Conservation (phyloP, 1,139 yeast genomes). For the Scheffersomyces quercinus region DNA sequence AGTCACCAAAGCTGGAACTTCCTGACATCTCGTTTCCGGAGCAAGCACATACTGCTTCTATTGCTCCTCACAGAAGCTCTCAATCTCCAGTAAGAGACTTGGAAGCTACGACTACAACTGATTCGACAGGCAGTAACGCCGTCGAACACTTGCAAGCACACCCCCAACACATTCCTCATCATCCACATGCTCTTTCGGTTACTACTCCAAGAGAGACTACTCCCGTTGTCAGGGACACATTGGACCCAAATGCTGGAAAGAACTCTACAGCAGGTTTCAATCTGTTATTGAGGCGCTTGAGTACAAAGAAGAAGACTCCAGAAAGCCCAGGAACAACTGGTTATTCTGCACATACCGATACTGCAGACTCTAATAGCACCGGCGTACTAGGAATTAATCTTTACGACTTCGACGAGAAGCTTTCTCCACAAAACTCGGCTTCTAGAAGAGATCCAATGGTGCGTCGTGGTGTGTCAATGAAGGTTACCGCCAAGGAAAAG, state of each 20-base stretch:
- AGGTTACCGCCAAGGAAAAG: slow-evolving; percentile 59
- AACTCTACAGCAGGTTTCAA: slow-evolving; percentile 29
- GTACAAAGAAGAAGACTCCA: slow-evolving; percentile 28
- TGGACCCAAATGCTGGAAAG: slow-evolving; percentile 35
- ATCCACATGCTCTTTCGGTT: slow-evolving; percentile 21
- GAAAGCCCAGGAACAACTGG: too few species aligned
- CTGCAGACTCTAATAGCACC: too few species aligned
- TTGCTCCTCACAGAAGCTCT: slow-evolving; percentile 16
- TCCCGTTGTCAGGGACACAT: slow-evolving; percentile 19
- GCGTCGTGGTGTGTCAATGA: slow-evolving; percentile 64
- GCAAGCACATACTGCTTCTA: slow-evolving; percentile 64
- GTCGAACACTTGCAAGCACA: too few species aligned
- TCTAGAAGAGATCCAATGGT: slow-evolving; percentile 47
- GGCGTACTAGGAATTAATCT: too few species aligned
- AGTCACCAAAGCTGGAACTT: neutral
- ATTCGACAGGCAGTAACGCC: neutral
- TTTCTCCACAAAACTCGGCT: slow-evolving; percentile 16
- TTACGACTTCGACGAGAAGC: slow-evolving; percentile 15
- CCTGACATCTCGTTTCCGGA: slow-evolving; percentile 50
- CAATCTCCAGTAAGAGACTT: slow-evolving; percentile 15
- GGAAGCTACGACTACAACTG: slow-evolving; percentile 7
- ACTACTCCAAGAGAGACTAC: slow-evolving; percentile 25
- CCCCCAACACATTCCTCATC: slow-evolving; percentile 25
- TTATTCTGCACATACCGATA: too few species aligned
- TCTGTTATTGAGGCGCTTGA: slow-evolving; percentile 40